phyloP scores from a whole-genome alignment of 2,329 filamentous ascomycete species.

The Exophiala spinifera region DNA sequence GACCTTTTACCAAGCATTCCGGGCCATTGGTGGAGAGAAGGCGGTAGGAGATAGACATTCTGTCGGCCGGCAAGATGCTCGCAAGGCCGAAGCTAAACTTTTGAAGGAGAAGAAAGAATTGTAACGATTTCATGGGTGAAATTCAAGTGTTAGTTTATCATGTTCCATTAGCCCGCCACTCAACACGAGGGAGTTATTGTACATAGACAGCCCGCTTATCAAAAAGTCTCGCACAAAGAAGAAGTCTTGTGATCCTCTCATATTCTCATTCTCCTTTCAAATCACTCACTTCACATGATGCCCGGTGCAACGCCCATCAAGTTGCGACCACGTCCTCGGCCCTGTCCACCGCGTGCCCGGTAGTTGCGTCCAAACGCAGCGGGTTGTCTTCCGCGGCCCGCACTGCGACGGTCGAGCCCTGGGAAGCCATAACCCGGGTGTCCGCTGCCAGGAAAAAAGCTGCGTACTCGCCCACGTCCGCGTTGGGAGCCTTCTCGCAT shows the following conservation, averaged over 20 bases:
- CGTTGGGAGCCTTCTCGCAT: not conserved
- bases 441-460: too few species aligned
- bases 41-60: constrained; percentile 43
- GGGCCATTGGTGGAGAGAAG: constrained; percentile 63
- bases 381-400: too few species aligned
- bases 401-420: too few species aligned
- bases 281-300: too few species aligned
- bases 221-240: not conserved
- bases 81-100: constrained; percentile 19
- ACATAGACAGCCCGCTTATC: not conserved
- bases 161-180: not conserved
- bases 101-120: constrained; percentile 25
- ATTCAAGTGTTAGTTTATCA: not conserved
- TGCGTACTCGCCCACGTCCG: too few species aligned
- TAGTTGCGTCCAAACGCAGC: too few species aligned
- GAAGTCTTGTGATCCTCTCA: not conserved
- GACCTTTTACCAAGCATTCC: constrained; percentile 80
- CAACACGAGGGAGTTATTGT: not conserved
- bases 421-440: too few species aligned
- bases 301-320: too few species aligned
- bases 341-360: too few species aligned
- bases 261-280: too few species aligned
- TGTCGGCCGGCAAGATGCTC: constrained; percentile 25
- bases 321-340: too few species aligned
- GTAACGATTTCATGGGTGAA: constrained; percentile 4